Conservation (phyloP, 108 stramenopile species). For the Conticribra guillardii region DNA sequence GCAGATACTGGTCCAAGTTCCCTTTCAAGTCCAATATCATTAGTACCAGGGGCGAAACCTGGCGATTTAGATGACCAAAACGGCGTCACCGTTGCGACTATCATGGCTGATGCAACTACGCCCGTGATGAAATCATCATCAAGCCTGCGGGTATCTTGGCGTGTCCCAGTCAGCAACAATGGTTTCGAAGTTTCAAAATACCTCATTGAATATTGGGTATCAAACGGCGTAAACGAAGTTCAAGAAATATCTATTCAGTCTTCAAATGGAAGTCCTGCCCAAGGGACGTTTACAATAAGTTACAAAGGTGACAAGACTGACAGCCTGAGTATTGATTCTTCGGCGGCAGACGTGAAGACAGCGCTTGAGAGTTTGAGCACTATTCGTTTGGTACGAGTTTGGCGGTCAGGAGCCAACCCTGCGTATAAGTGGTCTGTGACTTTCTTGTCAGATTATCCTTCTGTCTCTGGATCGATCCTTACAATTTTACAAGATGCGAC, state of each 20-base stretch:
- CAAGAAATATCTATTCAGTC: conserved; percentile 44
- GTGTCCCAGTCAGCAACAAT: conserved; percentile 46
- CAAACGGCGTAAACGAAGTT: conserved; percentile 50
- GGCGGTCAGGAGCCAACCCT: conserved; percentile 29
- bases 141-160: conserved; percentile 67
- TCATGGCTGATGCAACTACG: conserved; percentile 51
- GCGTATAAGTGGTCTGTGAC: conserved; percentile 70
- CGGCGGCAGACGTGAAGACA: conserved; percentile 47
- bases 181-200: conserved; percentile 65
- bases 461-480: conserved; percentile 25
- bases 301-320: conserved; percentile 35
- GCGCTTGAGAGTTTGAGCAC: conserved; percentile 59
- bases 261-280: conserved; percentile 18
- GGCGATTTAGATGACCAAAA: conserved; percentile 40
- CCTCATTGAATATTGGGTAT: conserved; percentile 75
- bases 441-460: conserved; percentile 63
- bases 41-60: conserved; percentile 57
- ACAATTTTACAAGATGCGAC: conserved; percentile 21
- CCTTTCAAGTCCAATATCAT: conserved; percentile 25
- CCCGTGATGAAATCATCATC: conserved; percentile 66
- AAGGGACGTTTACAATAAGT: conserved; percentile 34
- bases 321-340: conserved; percentile 53
- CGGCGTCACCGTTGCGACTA: conserved; percentile 48
- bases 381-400: conserved; percentile 63
- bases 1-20: conserved; percentile 44